Base-by-base conservation (phyloP, 805 yeast species). In the Candida ficus region DNA sequence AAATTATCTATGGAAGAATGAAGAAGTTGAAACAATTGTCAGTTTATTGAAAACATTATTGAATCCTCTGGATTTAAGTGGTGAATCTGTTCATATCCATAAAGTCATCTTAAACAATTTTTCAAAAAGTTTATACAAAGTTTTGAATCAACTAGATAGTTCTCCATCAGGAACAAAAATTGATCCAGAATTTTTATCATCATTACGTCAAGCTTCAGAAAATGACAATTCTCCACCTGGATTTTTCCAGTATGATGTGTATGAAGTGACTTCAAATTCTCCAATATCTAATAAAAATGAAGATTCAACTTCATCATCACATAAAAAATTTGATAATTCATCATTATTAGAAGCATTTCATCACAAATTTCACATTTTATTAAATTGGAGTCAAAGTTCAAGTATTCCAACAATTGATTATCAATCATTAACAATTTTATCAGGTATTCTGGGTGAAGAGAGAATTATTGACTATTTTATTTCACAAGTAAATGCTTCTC, bases 41-140 rank as follows among this genome's bases (percentile, higher is more conserved):
- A 63, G 50, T 11, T 47, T 73, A 14, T 39, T 75, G 18, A 67
- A 65, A 32, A 58, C 68, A 1, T 50, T 76, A 13, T 52, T 73
- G 3, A 54, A 63, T 16, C 76, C 78, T 2, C 47, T 62, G 7
- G 63, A 70, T 2, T 45, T 71, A 2, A 66, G 72, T 37, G 73
- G 70, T 18, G 78, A 74, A 21, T 66, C 76, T 0, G 58, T 59
- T 23, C 61, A 68, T 14, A 60, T 74, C 28, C 77, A 73, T 47
- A 60, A 58, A 27, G 57, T 69, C 1, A 64, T 72, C 2, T 39
- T 73, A 32, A 28, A 34, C 12, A 45, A 54, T 12, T 52, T 46
- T 42, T 54, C 51, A 1, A 37, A 50, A 9, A 45, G 43, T 2
- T 37, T 56, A 11, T 48, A 38, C 34, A 40, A 42, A 18, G 42